phyloP scores from a whole-genome alignment of 768 basidiomycete species.

The Tylopilus sp. region DNA sequence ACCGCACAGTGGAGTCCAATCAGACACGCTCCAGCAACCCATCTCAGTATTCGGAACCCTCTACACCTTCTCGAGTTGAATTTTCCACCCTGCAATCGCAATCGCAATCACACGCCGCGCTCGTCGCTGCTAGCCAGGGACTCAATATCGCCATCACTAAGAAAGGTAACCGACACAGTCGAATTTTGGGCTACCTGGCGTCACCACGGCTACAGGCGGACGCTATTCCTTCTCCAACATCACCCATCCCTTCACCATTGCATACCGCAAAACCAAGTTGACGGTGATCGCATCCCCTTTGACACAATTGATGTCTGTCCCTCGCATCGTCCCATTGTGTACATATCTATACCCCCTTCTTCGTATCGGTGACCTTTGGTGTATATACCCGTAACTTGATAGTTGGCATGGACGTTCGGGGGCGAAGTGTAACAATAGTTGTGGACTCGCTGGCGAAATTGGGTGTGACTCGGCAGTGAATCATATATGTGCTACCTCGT shows the following conservation, averaged over 20 bases:
- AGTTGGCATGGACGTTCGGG: slow-evolving; percentile 1
- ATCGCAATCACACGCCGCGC: slow-evolving; percentile 54
- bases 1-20: slow-evolving; percentile 44
- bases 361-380: slow-evolving; percentile 4
- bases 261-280: slow-evolving; percentile 26
- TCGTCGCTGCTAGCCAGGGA: slow-evolving; percentile 65
- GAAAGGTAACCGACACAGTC: slow-evolving; percentile 60
- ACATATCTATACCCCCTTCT: slow-evolving; percentile 27
- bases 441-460: not conserved
- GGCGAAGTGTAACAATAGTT: not conserved
- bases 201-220: slow-evolving; percentile 33
- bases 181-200: slow-evolving; percentile 59
- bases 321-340: slow-evolving; percentile 14
- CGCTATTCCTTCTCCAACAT: slow-evolving; percentile 9
- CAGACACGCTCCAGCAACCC: slow-evolving; percentile 38
- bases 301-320: not conserved
- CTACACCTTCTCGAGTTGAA: slow-evolving; percentile 19
- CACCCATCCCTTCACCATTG: slow-evolving; percentile 17
- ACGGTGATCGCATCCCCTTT: not conserved
- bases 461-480: not conserved
- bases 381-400: slow-evolving; percentile 22
- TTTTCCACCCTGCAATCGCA: slow-evolving; percentile 34
- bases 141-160: slow-evolving; percentile 60
- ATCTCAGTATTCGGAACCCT: slow-evolving; percentile 25
- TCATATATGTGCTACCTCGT: not conserved